Base-by-base conservation (phyloP, 345 rosid species). In the Sisymbrium irio region DNA sequence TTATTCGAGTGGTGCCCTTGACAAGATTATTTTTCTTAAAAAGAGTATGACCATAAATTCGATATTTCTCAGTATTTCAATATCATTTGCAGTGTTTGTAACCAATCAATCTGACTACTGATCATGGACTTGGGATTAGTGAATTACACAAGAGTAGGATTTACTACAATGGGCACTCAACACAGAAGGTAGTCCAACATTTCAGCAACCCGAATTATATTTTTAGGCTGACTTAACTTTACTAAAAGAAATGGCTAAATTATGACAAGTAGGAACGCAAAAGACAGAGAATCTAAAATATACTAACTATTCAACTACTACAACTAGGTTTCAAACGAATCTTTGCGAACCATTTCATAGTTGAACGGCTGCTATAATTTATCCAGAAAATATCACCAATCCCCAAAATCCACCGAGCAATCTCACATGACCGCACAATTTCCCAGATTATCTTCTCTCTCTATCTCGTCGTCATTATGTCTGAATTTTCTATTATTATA, bases 361-460 rank as follows among this genome's bases (percentile, higher is more conserved):
- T n/a, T n/a, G n/a, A n/a, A n/a, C n/a, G n/a, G n/a, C n/a, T n/a
- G n/a, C 8, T 12, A 22, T 8, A 35, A 14, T 25, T 53, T 18
- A 72, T 54, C 70, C 59, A 65, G 39, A 56, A 56, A 57, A 2
- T 14, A 4, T 9, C 61, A 7, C 62, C 67, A 58, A 59, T 13
- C 67, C 37, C 50, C 11, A 74, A 51, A 51, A 44, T 65, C 72
- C 30, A 28, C 6, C 25, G 6, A 74, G 53, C 54, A 37, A 35
- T 19, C 77, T 19, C 77, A 74, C 78, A 74, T 57, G 67, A 74
- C 78, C 60, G 51, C 78, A 74, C 78, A 20, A 32, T 8, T 67
- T 40, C 73, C 73, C 14, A 65, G 15, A 39, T 39, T 49, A 74
- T 62, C 62, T 25, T 57, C 46, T 27, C 8, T 6, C 7, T 49